These are phyloP conservation scores for Oxytropis ochrocephala DNA, from an alignment of 306 rosid species.

Conservation along the genomic window DNA sequence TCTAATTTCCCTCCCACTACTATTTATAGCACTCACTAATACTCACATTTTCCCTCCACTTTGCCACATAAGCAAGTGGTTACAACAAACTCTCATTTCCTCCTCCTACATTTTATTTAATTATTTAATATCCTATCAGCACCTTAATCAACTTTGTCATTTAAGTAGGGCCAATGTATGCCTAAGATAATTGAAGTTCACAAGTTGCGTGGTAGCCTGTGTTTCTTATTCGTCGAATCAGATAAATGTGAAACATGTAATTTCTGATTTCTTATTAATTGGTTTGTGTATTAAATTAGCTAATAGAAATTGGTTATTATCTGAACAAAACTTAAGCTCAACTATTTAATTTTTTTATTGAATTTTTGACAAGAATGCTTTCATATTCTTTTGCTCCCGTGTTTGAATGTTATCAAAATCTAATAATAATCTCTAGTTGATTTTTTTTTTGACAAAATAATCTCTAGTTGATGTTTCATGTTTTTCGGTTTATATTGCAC, in stretches of 20 bases:
- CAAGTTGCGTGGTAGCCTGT: neutral
- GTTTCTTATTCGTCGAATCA: neutral
- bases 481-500: neutral
- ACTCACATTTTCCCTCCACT: no score
- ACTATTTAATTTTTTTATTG: neutral
- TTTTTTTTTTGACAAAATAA: neutral
- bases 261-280: neutral
- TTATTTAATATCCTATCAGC: no score
- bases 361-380: neutral
- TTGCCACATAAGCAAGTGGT: no score
- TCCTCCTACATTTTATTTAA: no score
- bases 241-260: neutral
- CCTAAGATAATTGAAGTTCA: neutral
- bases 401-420: neutral
- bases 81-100: no score
- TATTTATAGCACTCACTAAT: no score
- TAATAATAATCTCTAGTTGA: neutral
- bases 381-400: neutral
- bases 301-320: neutral
- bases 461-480: neutral
- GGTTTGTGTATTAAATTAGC: neutral
- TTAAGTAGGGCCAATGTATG: neutral
- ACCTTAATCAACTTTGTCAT: neutral
- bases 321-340: conserved; percentile 5
- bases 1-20: no score